phyloP scores from a whole-genome alignment of 176 grass and related monocot species.

The Pontederia paniculata region DNA sequence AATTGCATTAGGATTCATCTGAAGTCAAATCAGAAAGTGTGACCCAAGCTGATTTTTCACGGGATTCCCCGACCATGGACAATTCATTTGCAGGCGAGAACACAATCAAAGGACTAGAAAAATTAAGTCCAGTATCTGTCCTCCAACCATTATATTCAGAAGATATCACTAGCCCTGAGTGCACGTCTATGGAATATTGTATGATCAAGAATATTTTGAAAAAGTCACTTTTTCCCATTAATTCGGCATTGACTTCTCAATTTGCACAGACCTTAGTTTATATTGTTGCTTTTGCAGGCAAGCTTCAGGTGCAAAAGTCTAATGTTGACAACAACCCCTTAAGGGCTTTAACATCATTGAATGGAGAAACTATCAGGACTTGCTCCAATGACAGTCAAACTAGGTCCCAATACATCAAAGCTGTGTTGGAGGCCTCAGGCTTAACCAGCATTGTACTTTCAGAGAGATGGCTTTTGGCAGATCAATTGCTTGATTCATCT shows the following conservation, averaged over 20 bases:
- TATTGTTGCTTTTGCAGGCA: too few relatives aligned
- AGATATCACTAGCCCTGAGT: slow-evolving; percentile 32
- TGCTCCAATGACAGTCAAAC: slow-evolving; percentile 27
- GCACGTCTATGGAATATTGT: slow-evolving; percentile 36
- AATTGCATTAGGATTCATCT: neutral
- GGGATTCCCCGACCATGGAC: neutral
- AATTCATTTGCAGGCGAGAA: neutral
- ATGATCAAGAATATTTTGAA: slow-evolving; percentile 15
- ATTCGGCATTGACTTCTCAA: too few relatives aligned
- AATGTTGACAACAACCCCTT: too few relatives aligned
- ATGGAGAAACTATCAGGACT: too few relatives aligned
- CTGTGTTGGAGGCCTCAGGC: slow-evolving; percentile 44
- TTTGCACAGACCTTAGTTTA: too few relatives aligned
- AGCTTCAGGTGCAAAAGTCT: too few relatives aligned
- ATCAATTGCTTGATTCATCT: slow-evolving; percentile 43
- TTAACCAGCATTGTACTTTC: slow-evolving; percentile 23
- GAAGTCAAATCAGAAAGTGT: neutral
- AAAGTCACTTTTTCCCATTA: neutral
- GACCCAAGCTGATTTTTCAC: neutral
- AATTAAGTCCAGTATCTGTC: slow-evolving; percentile 27
- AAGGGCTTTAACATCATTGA: too few relatives aligned
- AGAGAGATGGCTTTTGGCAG: slow-evolving; percentile 42
- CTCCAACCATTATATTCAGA: slow-evolving; percentile 24
- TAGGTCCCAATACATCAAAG: slow-evolving; percentile 38
- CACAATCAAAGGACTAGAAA: slow-evolving; percentile 7